Base-by-base conservation (phyloP, 2,329 filamentous ascomycete genomes). In the Sclerotinia subarctica region DNA sequence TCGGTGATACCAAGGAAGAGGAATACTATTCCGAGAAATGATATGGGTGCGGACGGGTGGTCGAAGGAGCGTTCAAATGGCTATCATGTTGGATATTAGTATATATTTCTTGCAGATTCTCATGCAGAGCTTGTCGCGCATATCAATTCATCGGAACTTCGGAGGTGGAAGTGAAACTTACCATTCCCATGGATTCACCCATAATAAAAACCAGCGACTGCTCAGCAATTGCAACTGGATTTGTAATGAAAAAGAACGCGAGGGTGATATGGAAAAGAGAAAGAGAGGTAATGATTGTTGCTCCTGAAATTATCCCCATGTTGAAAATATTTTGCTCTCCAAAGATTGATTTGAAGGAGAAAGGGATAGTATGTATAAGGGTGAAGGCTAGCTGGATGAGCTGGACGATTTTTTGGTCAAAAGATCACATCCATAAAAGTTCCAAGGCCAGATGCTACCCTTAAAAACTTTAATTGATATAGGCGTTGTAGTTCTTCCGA, bases 181-280 rank as follows among this genome's bases (percentile, higher is more conserved):
- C 92, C 78, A 97, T 85, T 73, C 89, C 87, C 88, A 96, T 91
- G 65, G 91, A 88, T 79, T 96, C 90, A 66, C 93, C 93, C 35
- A 97, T 81, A 42, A 97, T 85, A 73, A 88, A 92, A 59, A 97
- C 91, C 29, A 96, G 79, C 64, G 90, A 88, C 75, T 96, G 92
- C 76, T 94, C 90, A 60, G 91, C 88, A 74, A 97, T 84, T 54
- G 86, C 83, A 70, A 82, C 81, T 7, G 94, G 94, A 69, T 85
- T 88, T 53, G 87, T 90, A 74, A 96, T 84, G 81, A 97, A 90
- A 82, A 95, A 92, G 80, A 90, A 93, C 74, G 89, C 93, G 60
- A 95, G 82, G 7, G 91, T 92, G 72, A 97, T 80, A 80, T 97
- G 92, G 82, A 95, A 93, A 77, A 96, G 85, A 73, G 90, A 91